Base-by-base conservation (phyloP, 2,329 filamentous ascomycete genomes). In the Delphinella strobiligena region DNA sequence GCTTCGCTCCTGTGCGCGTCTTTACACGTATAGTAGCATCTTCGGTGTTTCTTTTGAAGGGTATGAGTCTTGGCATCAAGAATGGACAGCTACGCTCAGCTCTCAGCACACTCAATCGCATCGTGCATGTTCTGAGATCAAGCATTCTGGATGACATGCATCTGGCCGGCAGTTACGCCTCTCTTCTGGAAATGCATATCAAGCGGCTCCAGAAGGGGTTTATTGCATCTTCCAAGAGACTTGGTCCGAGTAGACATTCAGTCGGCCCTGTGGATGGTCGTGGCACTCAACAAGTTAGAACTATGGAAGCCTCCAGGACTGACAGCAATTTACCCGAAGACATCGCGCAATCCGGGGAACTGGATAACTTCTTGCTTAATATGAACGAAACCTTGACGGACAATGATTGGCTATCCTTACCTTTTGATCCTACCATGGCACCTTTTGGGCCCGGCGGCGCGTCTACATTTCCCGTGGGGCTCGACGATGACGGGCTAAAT, bases 31-130 rank as follows among this genome's bases (percentile, higher is more conserved):
- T 73, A 34, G 72, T 68, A 2, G 71, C 68, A 2, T 68, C 68
- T 0, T 73, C 71, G 0, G 71, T 75, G 4, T 72, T 74, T 41
- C 55, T 74, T 3, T 64, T 74, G 48, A 66, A 66, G 48, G 67
- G 67, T 0, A 49, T 72, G 11, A 71, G 68, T 42, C 38, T 72
- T 29, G 68, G 68, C 1, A 62, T 66, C 2, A 60, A 66, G 2
- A 66, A 69, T 41, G 61, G 66, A 4, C 69, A 69, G 34, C 51
- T 72, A 4, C 62, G 64, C 38, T 62, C 64, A 19, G 68, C 65
- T 0, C 56, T 72, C 1, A 62, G 69, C 39, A 60, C 67, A 2
- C 55, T 72, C 1, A 64, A 69, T 30, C 59, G 59, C 12, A 65
- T 63, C 36, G 71, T 71, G 30, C 58, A 62, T 17, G 66, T 67